Percentiles rank a stretch among this genome's conserved stretches.
phyloP scores from a whole-genome alignment of 2,329 filamentous ascomycete genomes.

The Aspergillus sp. region DNA sequence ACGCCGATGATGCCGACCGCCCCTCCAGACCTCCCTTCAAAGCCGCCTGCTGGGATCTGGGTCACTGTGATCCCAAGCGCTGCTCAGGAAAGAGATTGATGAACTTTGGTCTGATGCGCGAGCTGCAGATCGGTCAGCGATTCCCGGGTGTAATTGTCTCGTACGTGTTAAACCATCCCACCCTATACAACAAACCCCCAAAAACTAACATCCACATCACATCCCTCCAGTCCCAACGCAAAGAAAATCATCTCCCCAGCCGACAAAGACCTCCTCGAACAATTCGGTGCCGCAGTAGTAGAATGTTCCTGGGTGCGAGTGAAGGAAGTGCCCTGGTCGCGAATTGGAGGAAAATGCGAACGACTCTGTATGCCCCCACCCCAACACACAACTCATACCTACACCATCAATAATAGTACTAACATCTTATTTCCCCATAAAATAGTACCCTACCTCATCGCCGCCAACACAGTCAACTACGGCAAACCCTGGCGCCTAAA shows the following conservation, averaged over 20 bases:
- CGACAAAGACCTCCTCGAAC: slow-evolving; percentile 77
- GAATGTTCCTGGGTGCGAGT: slow-evolving; percentile 97
- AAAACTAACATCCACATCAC: not conserved
- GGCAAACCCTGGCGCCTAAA: slow-evolving; percentile 93
- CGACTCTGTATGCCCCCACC: slow-evolving; percentile 57
- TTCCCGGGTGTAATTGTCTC: slow-evolving; percentile 91
- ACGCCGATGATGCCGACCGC: slow-evolving; percentile 24
- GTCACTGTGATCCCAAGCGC: slow-evolving; percentile 94
- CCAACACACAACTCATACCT: not conserved
- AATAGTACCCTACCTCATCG: slow-evolving; percentile 84
- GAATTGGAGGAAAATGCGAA: slow-evolving; percentile 92
- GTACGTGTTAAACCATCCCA: slow-evolving; percentile 34
- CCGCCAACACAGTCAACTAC: slow-evolving; percentile 96
- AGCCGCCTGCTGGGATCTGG: slow-evolving; percentile 96
- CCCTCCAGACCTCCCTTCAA: slow-evolving; percentile 64
- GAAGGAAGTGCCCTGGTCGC: slow-evolving; percentile 83
- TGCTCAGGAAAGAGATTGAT: slow-evolving; percentile 96
- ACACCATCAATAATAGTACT: too few relatives aligned
- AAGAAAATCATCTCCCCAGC: slow-evolving; percentile 81
- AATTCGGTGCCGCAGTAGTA: slow-evolving; percentile 90
- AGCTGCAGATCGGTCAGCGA: slow-evolving; percentile 87
- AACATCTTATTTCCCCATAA: too few relatives aligned
- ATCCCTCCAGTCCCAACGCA: slow-evolving; percentile 68
- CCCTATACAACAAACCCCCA: not conserved
- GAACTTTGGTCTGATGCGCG: slow-evolving; percentile 87